Base-by-base conservation (phyloP, 176 grass and related monocot species). In the Hsuehochloa calcarea region DNA sequence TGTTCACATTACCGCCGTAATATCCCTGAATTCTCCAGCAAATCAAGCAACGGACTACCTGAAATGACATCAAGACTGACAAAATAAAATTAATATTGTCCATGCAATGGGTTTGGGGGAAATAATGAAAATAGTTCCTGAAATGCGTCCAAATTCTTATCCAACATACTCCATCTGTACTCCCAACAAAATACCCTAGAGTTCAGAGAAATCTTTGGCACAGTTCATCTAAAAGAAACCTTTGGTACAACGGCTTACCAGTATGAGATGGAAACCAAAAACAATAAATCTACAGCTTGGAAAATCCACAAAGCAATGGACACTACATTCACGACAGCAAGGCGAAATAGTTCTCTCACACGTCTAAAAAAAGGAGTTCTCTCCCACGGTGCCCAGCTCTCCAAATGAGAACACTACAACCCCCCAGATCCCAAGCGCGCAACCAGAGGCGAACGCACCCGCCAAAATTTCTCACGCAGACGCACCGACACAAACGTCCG, bases 341-440 rank as follows among this genome's bases (percentile, higher is more conserved):
- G 26, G 41, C 63, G 45, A 65, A 84, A 76, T 64, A 75, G 13
- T 40, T 65, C 62, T 54, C 73, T 58, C 17, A 3, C 82, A 65
- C 67, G 56, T 45, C 35, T 84, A 46, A 54, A 52, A 27, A 27
- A 55, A 46, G 60, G 40, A 45, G 44, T n/a, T 80, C 41, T 75
- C 6, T 49, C 3, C 82, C 49, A 76, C 45, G 50, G 9, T 38
- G 75, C 37, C 59, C 45, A 27, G 26, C 81, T 62, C 26, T 74
- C 39, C 35, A 59, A 65, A 82, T 71, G 73, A 78, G 56, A 56
- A 86, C n/a, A 56, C 46, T 78, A 56, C 25, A 46, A 40, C 26
- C 65, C 29, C 45, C 73, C 46, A 86, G 84, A 90, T 86, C 88
- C 84, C 73, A 85, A 40, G 38, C 72, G 41, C 11, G 6, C 47